Percentiles rank a stretch among this genome's conserved stretches.
phyloP scores from a whole-genome alignment of 2,329 filamentous ascomycete genomes.

The Curvularia lunata region DNA sequence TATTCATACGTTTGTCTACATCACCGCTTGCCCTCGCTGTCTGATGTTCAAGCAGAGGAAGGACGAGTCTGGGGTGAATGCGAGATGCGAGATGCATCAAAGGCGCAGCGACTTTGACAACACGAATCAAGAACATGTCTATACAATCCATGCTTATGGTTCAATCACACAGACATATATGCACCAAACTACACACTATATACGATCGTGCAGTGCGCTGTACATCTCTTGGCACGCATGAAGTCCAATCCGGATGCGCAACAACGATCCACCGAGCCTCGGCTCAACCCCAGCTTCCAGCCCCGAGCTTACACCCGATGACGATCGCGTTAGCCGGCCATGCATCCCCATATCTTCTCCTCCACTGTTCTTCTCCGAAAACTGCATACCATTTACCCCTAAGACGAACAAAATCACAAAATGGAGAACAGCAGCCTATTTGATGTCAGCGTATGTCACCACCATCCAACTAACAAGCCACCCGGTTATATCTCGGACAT shows the following conservation, averaged over 20 bases:
- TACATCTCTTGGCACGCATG: not conserved
- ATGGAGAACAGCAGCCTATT: slow-evolving; percentile 49
- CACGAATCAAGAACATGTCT: not conserved
- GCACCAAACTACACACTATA: not conserved
- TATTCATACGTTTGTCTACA: not conserved
- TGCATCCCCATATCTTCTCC: slow-evolving; percentile 1
- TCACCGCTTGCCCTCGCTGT: not conserved
- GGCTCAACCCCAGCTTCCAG: slow-evolving; percentile 33
- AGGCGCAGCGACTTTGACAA: not conserved
- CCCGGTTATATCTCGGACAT: not conserved
- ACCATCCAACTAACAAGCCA: not conserved
- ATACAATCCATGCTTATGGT: not conserved
- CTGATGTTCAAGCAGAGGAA: not conserved
- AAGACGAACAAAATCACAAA: not conserved
- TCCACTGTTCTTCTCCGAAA: not conserved
- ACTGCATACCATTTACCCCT: not conserved
- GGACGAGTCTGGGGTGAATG: not conserved
- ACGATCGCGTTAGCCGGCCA: slow-evolving; percentile 13
- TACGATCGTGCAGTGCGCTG: not conserved
- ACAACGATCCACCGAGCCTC: slow-evolving; percentile 28
- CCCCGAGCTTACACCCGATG: slow-evolving; percentile 17
- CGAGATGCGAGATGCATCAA: not conserved
- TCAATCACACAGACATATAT: not conserved
- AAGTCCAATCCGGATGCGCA: not conserved
- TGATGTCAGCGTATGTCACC: slow-evolving; percentile 41